Evolutionary conservation across 305 asterid genomes (phyloP), one percentile per base, ranked within the genome.

Genomic region (Fraxinus xanthoxyloides): DNA sequence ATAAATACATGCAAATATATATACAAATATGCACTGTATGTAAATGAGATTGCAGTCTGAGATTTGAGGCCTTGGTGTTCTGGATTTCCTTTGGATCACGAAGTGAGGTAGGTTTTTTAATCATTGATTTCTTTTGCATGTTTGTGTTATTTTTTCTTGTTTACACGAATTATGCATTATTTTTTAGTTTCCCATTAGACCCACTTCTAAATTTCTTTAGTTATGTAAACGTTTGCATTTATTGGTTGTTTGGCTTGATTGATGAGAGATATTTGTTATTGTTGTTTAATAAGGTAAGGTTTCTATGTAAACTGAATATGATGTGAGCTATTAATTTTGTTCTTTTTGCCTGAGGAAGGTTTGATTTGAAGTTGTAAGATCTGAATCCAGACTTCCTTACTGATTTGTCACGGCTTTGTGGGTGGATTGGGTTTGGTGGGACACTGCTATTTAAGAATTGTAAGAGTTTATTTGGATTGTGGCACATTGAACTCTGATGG

Each of bases 91-190:
- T 43, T 75, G 46, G 63, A 82, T 85, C 85, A 77, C 81, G 46
- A 82, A 89, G 93, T 90, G 80, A 83, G 89, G 79, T 82, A 73
- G 17, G 72, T 35, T 69, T 80, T 31, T 40, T n/a, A 3, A 5
- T 10, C 72, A 43, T 72, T 2, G 30, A 56, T 46, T 77, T 82
- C 40, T 31, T 46, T 5, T 73, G 31, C 46, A 5, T 81, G n/a
- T 19, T 35, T 46, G 7, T 61, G 65, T 7, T 24, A 9, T 48
- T 40, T 70, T n/a, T 46, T 48, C 43, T 4, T 69, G 72, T 72
- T 10, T 86, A 73, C 74, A 81, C 75, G 80, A 79, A 31, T 81
- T 86, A 72, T 38, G 72, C 10, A 61, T 77, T 65, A 5, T 76
- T 46, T 79, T n/a, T 19, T 9, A 9, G 2, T 19, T 63, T 19